These are phyloP conservation scores for Testicularia cyperi DNA, from an alignment of 1,284 basidiomycete genomes.

Conservation along the genomic window DNA sequence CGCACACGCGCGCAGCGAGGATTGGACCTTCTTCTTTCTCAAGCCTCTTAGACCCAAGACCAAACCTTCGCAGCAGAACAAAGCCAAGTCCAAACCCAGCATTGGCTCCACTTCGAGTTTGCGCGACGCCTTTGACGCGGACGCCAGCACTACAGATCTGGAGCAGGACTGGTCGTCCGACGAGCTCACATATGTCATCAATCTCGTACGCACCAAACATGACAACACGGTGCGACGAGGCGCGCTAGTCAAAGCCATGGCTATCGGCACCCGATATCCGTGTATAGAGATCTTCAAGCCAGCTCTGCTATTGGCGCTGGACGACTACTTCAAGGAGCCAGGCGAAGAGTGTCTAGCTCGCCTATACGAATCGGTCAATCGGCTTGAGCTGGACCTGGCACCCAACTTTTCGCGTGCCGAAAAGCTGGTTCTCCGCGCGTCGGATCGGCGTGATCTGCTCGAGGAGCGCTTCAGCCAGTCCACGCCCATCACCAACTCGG, in stretches of 20 bases:
- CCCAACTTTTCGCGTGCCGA: conserved; percentile 78
- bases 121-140: neutral
- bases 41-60: conserved; percentile 62
- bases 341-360: conserved; percentile 82
- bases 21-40: conserved; percentile 98
- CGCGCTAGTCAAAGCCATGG: conserved; percentile 91
- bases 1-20: conserved; percentile 86
- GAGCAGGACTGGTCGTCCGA: conserved; percentile 20
- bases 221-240: conserved; percentile 85
- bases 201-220: conserved; percentile 91
- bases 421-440: conserved; percentile 82
- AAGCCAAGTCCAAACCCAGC: no score
- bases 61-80: no score
- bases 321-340: conserved; percentile 87
- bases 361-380: conserved; percentile 88
- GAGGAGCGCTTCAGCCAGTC: conserved; percentile 71
- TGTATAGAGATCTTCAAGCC: conserved; percentile 99
- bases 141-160: no score
- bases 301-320: conserved; percentile 85
- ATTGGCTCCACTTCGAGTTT: no score
- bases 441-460: conserved; percentile 82
- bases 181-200: conserved; percentile 74
- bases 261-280: conserved; percentile 90
- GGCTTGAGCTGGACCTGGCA: conserved; percentile 79
- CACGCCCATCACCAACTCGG: no score